Evolutionary conservation across 2,329 filamentous ascomycete species (phyloP).

Genomic region (Raffaelea arxii): DNA sequence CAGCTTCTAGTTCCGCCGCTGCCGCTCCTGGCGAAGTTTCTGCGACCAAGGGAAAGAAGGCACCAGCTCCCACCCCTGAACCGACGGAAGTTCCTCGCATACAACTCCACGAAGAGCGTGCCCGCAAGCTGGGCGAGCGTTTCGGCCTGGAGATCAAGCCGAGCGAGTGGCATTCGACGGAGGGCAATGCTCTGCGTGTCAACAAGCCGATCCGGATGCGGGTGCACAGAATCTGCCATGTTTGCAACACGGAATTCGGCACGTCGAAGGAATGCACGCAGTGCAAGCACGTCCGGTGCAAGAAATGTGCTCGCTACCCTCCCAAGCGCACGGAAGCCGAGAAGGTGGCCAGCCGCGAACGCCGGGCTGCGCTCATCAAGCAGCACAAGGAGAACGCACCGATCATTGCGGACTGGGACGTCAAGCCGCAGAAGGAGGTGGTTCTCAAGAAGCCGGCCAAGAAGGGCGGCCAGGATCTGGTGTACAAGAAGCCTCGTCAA

Average conservation of each 20-base stretch:
- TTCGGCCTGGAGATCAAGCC: slow-evolving; percentile 47
- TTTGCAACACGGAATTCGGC: slow-evolving; percentile 67
- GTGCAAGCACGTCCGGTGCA: slow-evolving; percentile 75
- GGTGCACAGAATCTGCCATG: slow-evolving; percentile 70
- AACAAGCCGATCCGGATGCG: slow-evolving; percentile 72
- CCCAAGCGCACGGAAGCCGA: slow-evolving; percentile 51
- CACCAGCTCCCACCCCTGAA: background rate
- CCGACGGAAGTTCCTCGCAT: slow-evolving; percentile 31
- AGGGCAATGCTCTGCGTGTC: slow-evolving; percentile 51
- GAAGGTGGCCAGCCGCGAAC: slow-evolving; percentile 41
- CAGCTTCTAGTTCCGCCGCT: background rate
- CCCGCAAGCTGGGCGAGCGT: slow-evolving; percentile 43
- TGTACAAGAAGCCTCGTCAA: slow-evolving; percentile 63
- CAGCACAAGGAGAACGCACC: slow-evolving; percentile 48
- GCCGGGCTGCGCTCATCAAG: slow-evolving; percentile 38
- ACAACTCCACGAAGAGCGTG: slow-evolving; percentile 46
- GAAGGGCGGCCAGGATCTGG: slow-evolving; percentile 58
- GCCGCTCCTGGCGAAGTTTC: background rate
- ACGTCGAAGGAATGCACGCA: slow-evolving; percentile 61
- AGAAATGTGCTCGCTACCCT: slow-evolving; percentile 68
- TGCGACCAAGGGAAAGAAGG: slow-evolving; percentile 8
- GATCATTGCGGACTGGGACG: slow-evolving; percentile 40
- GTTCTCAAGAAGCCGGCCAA: slow-evolving; percentile 55
- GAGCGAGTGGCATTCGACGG: slow-evolving; percentile 40
- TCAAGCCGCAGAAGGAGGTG: slow-evolving; percentile 23